Conservation (phyloP, 352 stramenopile species). For the Phytophthora pini region DNA sequence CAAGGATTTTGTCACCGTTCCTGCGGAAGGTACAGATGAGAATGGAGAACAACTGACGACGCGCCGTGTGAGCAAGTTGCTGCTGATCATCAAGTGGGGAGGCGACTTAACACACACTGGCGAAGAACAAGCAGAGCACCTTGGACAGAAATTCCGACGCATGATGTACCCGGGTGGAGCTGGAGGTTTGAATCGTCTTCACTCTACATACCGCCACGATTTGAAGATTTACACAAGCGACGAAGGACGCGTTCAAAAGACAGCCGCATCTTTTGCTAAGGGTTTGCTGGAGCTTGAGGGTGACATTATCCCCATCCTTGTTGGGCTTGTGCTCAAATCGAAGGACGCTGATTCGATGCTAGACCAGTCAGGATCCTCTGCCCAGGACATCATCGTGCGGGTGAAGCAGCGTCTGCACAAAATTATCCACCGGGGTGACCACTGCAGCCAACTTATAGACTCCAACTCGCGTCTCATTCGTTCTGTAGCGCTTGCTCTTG, state of each 20-base stretch:
- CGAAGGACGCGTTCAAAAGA: conserved; percentile 99
- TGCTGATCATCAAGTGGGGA: conserved; percentile 99
- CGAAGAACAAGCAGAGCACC: conserved; percentile 94
- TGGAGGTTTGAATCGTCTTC: conserved; percentile 97
- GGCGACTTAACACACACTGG: conserved; percentile 98
- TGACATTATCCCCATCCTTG: conserved; percentile 99
- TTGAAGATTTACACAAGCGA: conserved; percentile 99
- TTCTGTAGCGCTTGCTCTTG: conserved; percentile 79
- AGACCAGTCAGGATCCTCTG: conserved; percentile 97
- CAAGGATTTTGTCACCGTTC: conserved; percentile 56
- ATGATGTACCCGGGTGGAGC: conserved; percentile 93
- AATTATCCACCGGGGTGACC: conserved; percentile 87
- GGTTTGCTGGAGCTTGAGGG: conserved; percentile 98
- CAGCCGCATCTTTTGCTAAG: conserved; percentile 99
- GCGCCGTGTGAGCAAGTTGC: conserved; percentile 82
- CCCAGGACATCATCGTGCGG: conserved; percentile 90
- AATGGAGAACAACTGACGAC: conserved; percentile 35
- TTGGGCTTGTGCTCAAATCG: conserved; percentile 92
- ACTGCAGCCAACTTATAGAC: conserved; percentile 78
- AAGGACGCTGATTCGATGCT: conserved; percentile 97
- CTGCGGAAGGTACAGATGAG: conserved; percentile 30
- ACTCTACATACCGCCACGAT: conserved; percentile 99
- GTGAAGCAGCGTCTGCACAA: conserved; percentile 90
- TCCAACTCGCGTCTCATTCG: conserved; percentile 83
- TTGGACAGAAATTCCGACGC: conserved; percentile 92